Evolutionary conservation across 129 eudicot species (phyloP).

Genomic region (Saposhnikovia divaricata): DNA sequence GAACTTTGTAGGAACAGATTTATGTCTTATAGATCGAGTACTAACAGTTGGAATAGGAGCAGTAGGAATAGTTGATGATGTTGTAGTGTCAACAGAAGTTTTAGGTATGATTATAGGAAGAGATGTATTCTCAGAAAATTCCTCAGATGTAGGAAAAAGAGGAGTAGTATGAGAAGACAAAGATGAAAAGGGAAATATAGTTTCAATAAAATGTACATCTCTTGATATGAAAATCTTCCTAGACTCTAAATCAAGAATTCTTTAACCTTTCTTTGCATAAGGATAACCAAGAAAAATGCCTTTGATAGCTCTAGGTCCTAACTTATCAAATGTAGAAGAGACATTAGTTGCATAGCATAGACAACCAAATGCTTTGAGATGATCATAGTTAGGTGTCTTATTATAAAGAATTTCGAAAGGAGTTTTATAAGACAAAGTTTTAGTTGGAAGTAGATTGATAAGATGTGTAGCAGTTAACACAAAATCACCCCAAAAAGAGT

Average conservation of each 20-base stretch:
- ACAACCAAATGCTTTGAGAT: neutral
- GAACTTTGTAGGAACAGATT: neutral
- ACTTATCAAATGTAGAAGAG: neutral
- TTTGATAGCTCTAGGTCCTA: neutral
- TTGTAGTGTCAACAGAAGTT: accelerated
- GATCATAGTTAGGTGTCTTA: neutral
- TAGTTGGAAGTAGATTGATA: neutral
- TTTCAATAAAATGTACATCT: neutral
- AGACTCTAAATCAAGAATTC: neutral
- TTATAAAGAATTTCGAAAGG: neutral
- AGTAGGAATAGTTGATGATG: no score
- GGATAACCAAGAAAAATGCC: neutral
- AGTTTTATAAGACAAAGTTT: neutral
- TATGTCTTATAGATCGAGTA: neutral
- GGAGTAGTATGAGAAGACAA: no score
- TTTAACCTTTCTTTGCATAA: neutral
- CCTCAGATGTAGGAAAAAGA: no score
- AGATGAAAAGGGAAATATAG: neutral
- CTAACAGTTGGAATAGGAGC: no score
- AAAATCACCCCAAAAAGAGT: neutral
- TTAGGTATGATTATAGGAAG: accelerated
- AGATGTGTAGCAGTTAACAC: neutral
- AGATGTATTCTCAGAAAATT: no score
- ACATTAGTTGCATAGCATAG: neutral
- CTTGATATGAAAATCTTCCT: neutral